Conservation (phyloP, 1,284 basidiomycete genomes). For the Heterobasidion irregulare region DNA sequence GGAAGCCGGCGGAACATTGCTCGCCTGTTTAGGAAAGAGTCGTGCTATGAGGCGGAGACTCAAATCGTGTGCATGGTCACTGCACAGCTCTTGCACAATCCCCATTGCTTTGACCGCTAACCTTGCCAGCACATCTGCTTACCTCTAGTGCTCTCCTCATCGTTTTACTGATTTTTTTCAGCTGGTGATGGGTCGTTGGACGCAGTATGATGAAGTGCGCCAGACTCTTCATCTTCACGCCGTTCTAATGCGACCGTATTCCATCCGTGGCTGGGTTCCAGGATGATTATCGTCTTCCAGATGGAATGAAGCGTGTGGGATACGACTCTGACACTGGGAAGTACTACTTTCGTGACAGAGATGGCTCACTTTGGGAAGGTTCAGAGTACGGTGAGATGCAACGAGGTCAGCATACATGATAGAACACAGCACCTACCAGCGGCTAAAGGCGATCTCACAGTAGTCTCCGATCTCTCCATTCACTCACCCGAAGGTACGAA, state of each 20-base stretch:
- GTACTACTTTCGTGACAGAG: conserved; percentile 26
- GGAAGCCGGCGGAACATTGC: neutral
- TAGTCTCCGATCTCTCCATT: conserved; percentile 15
- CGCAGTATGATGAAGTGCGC: conserved; percentile 31
- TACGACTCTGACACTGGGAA: conserved; percentile 33
- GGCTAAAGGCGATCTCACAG: neutral
- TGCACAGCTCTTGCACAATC: neutral
- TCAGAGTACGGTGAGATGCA: conserved; percentile 25
- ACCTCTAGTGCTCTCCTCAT: no score
- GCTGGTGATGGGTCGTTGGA: conserved; percentile 28
- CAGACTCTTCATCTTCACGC: neutral
- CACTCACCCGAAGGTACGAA: conserved; percentile 16
- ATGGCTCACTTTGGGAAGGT: conserved; percentile 28
- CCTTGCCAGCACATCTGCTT: no score
- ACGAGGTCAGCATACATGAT: conserved; percentile 20
- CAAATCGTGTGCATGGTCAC: neutral
- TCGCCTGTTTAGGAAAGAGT: neutral
- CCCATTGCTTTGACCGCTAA: no score
- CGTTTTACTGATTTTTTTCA: neutral
- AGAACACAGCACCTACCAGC: no score
- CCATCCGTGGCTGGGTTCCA: conserved; percentile 9
- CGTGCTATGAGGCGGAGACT: neutral
- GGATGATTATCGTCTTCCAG: conserved; percentile 32
- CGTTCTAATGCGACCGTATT: neutral
- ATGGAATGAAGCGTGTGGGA: conserved; percentile 33